Evolutionary conservation across 2,329 filamentous ascomycete genomes (phyloP).

Genomic region (Dothidotthia symphoricarpi): DNA sequence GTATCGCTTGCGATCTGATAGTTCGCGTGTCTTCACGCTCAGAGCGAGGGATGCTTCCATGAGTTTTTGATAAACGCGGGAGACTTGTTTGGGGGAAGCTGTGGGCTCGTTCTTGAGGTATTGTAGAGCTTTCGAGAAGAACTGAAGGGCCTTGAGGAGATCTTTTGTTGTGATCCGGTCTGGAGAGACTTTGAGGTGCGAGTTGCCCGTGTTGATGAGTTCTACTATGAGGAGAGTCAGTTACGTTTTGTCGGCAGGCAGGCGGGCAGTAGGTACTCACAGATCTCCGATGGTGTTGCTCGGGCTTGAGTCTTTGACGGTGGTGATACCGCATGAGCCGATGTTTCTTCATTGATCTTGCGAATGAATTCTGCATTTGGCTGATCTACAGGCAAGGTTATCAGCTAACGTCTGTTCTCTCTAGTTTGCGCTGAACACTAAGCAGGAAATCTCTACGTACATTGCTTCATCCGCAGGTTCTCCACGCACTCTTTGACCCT

Average conservation of each 20-base stretch:
- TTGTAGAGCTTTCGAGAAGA: slow-evolving; percentile 12
- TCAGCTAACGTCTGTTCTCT: no score
- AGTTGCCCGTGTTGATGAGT: not conserved
- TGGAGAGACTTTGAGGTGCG: slow-evolving; percentile 3
- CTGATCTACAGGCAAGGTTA: no score
- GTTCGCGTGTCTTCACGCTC: slow-evolving; percentile 4
- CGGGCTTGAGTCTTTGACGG: no score
- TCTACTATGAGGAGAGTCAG: not conserved
- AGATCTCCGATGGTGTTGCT: no score
- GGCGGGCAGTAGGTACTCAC: no score
- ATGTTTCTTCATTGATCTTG: no score
- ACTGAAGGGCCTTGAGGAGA: slow-evolving; percentile 6
- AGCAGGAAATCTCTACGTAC: slow-evolving; percentile 8
- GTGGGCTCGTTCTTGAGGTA: slow-evolving; percentile 9
- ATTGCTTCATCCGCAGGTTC: slow-evolving; percentile 11
- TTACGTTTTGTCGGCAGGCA: no score
- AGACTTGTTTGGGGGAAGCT: slow-evolving; percentile 12
- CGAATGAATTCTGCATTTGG: no score
- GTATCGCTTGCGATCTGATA: not conserved
- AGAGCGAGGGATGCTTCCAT: slow-evolving; percentile 8
- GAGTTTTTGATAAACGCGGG: slow-evolving; percentile 19
- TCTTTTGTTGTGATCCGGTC: not conserved
- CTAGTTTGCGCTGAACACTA: no score
- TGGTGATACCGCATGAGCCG: no score
- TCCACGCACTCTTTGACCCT: slow-evolving; percentile 3